phyloP scores from a whole-genome alignment of 2,329 filamentous ascomycete genomes.

The Ophiostoma piceae region DNA sequence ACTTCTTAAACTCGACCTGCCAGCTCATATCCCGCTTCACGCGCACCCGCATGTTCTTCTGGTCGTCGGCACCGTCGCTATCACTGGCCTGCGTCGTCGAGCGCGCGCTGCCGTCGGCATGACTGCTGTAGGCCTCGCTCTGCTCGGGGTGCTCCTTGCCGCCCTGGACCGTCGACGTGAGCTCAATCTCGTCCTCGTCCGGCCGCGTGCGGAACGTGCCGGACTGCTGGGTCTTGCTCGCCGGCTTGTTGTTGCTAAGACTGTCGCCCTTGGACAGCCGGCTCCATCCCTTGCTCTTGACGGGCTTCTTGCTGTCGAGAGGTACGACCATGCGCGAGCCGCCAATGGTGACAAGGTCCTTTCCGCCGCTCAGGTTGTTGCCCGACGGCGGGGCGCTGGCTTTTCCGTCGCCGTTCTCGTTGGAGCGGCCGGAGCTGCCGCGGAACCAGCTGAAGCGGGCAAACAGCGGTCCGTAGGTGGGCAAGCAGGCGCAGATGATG shows the following conservation, averaged over 20 bases:
- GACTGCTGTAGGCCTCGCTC: neutral
- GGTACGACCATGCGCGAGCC: neutral
- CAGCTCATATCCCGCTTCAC: neutral
- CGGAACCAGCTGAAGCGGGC: neutral
- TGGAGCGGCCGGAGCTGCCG: neutral
- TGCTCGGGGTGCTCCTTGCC: neutral
- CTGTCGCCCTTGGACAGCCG: neutral
- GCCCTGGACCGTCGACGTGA: neutral
- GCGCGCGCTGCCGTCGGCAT: neutral
- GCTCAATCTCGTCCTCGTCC: constrained; percentile 7
- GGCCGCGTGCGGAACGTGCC: neutral
- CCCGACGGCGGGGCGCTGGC: neutral
- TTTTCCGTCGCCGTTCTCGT: neutral
- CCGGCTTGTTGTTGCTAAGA: neutral
- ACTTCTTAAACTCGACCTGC: constrained; percentile 9
- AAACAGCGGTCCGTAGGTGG: constrained; percentile 1
- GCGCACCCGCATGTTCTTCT: neutral
- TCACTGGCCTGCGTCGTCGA: neutral
- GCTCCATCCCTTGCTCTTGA: constrained; percentile 7
- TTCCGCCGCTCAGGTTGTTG: neutral
- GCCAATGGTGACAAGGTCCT: neutral
- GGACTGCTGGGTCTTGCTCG: neutral
- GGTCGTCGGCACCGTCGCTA: neutral
- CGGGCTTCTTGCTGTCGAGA: neutral
- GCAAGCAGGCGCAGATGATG: constrained; percentile 4